A percentile compares a stretch with the other conserved stretches of the same genome.
Evolutionary conservation across 1,284 basidiomycete species (phyloP).

Genomic region (Cryptococcus deneoformans): DNA sequence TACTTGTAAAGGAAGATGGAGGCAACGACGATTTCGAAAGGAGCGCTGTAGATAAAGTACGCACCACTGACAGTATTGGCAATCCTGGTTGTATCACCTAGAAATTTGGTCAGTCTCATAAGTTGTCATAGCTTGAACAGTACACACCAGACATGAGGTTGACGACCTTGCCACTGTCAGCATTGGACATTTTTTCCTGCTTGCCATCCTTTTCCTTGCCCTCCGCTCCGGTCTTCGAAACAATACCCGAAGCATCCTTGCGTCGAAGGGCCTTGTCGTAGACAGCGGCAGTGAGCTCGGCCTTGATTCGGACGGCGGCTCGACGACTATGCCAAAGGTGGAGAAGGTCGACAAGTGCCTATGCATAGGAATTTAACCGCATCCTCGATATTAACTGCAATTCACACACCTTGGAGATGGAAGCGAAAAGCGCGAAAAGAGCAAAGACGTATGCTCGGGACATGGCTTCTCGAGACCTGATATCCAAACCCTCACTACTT

Average conservation of each 20-base stretch:
- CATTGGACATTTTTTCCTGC: constrained; percentile 39
- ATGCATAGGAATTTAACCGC: constrained; percentile 20
- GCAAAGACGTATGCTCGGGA: constrained; percentile 69
- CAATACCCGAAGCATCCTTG: constrained; percentile 76
- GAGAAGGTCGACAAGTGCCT: constrained; percentile 69
- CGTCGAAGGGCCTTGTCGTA: constrained; percentile 87
- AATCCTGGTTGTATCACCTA: constrained; percentile 35
- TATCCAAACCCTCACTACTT: constrained; percentile 37
- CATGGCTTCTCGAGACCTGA: constrained; percentile 54
- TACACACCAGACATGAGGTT: constrained; percentile 51
- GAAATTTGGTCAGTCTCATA: neutral
- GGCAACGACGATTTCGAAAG: constrained; percentile 77
- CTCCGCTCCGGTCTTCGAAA: constrained; percentile 57
- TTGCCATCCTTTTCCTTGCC: constrained; percentile 44
- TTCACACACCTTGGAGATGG: constrained; percentile 59
- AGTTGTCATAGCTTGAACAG: neutral
- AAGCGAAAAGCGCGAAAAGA: constrained; percentile 61
- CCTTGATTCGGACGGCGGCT: constrained; percentile 65
- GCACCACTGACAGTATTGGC: constrained; percentile 34
- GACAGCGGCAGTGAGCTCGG: constrained; percentile 70
- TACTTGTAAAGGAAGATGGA: constrained; percentile 74
- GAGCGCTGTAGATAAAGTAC: constrained; percentile 61
- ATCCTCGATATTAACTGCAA: constrained; percentile 47
- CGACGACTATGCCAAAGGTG: constrained; percentile 75
- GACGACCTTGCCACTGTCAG: constrained; percentile 53